Evolutionary conservation across 2,329 filamentous ascomycete genomes (phyloP), one percentile per base, ranked within the genome.

Genomic region (Colletotrichum lini): DNA sequence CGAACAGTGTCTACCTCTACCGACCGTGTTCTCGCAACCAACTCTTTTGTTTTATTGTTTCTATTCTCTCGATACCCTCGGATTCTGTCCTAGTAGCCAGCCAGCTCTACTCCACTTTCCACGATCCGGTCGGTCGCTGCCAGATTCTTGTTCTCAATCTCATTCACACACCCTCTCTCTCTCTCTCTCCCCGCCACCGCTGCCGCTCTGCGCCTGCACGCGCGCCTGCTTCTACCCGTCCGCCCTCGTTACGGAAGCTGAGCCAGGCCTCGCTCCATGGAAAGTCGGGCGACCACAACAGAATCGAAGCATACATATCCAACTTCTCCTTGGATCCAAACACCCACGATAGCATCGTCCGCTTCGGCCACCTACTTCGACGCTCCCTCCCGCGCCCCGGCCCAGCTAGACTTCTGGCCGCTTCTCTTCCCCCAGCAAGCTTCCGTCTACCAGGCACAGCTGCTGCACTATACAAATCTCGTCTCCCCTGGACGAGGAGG

Each of bases 381-480:
- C 38, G 69, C 47, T 21, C 59, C 70, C 30, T 65, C 65, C 52
- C 73, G 73, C 69, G 59, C 50, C 65, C 80, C 85, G 61, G 78
- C 84, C 73, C 83, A 85, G 72, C 76, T 89, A 76, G 87, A 90
- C 73, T 82, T 89, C 70, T 82, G 89, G 38, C 89, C 89, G 45
- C 85, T 89, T 73, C 82, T 90, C 75, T 83, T 90, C 69, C 88
- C 88, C 18, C 89, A 90, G 73, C 88, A 91, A 74, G 83, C 86
- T 44, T 88, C 85, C 52, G 82, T 88, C 73, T 89, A 90, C 80
- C 88, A 91, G 77, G 88, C 88, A 65, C 89, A 90, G 80, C 86
- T 92, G 67, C 84, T 89, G 62, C 86, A 91, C 75, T 92, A 92
- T 84, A 92, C 91, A 80, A 88, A 87, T 77, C 88, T 92, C 78